Evolutionary conservation across 2,329 filamentous ascomycete genomes (phyloP), one percentile per base, ranked within the genome.

Genomic region (Colletotrichum sp.): DNA sequence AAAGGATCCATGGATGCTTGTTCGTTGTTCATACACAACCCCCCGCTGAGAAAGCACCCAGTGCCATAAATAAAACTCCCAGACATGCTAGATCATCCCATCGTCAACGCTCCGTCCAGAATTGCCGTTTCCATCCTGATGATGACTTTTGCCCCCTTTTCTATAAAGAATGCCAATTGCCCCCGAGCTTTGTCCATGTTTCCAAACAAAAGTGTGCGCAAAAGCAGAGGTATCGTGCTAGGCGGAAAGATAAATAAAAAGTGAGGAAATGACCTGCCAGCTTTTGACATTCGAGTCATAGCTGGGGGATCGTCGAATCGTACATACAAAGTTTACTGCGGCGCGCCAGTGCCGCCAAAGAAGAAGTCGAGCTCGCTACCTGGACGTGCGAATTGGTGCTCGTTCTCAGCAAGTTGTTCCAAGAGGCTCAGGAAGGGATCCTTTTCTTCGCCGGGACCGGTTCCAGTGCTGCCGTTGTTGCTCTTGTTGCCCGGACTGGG

Each of bases 361-460:
- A 96, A 96, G 84, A 95, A 96, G 82, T 96, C 95, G 80, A 97
- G 85, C 81, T 96, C 95, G 78, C 90, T 93, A 15, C 93, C 93
- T 12, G 92, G 91, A 0, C 91, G 88, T 57, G 89, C 88, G 69
- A 85, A 81, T 26, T 83, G 82, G 70, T 94, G 90, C 84, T 96
- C 95, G 80, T 95, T 96, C 84, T 97, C 95, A 0, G 95, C 95
- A 75, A 97, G 88, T 84, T 97, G 95, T 82, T 97, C 95, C 44
- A 97, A 86, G 57, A 97, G 85, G 77, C 91, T 94, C 55, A 97
- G 84, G 81, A 98, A 97, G 1, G 95, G 95, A 81, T 97, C 95
- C 79, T 95, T 96, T 79, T 96, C 95, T 24, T 93, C 90, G 4
- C 86, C 87, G 4, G 86, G 82, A 0, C 84, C 87, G 3, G 88